Evolutionary conservation across 2,329 filamentous ascomycete genomes (phyloP), one percentile per base, ranked within the genome.

Genomic region (Penicillium polonicum): DNA sequence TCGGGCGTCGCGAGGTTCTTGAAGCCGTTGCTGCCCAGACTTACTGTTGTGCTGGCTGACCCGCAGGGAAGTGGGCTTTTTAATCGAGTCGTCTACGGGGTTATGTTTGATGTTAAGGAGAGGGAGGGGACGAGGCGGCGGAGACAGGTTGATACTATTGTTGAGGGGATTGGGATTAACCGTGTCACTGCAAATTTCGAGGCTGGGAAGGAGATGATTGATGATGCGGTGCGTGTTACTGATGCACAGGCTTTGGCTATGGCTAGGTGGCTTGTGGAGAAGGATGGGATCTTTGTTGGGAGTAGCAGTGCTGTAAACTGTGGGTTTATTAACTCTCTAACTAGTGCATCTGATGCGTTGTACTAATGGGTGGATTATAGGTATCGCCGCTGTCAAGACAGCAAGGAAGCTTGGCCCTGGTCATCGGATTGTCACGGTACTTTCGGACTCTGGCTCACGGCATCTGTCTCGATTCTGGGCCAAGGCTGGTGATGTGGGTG

Each of bases 281-380:
- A 92, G 62, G 94, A 99, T 74, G 94, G 94, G 8, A 87, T 99
- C 52, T 99, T 99, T 69, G 82, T 92, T 41, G 95, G 94, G 9
- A 96, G 92, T 73, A 96, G 91, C 73, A 96, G 90, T 74, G 89
- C 92, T n/a, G 93, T 99, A 52, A 99, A 99, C 74, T 96, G 92
- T 82, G 70, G 74, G 82, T 78, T 45, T 52, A 21, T 15, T 43
- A 5, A 29, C 45, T 42, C 4, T 31, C 9, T 25, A 9, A n/a
- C 51, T 60, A 48, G 15, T 31, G 25, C 52, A 74, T 44, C 41
- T 25, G 43, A 12, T 25, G 8, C 17, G 21, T 33, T 29, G 53
- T 57, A 49, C 50, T 64, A 46, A 66, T 58, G 42, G 2, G 7
- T 42, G 59, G 52, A 35, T 50, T 54, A 35, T 52, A 81, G 79